Conservation (phyloP, 148 eudicot species). For the Rhododendron molle region DNA sequence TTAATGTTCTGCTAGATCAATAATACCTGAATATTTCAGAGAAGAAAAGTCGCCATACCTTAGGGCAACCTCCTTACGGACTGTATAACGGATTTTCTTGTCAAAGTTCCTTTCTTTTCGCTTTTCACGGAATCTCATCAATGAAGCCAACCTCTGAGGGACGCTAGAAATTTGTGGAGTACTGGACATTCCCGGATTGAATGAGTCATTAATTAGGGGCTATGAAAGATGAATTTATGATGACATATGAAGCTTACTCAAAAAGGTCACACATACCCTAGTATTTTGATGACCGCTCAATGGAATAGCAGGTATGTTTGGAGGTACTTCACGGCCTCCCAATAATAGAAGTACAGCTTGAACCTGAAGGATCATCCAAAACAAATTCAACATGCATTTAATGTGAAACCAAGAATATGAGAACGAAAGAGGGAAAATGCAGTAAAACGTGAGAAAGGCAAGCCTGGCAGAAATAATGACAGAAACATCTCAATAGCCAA, state of each 20-base stretch:
- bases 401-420: neutral
- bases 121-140: slow-evolving; percentile 77
- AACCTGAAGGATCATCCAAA: slow-evolving; percentile 43
- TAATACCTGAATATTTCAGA: neutral
- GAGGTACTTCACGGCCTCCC: slow-evolving; percentile 71
- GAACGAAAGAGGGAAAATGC: neutral
- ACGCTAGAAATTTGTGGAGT: slow-evolving; percentile 55
- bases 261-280: slow-evolving; percentile 39
- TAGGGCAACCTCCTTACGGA: slow-evolving; percentile 80
- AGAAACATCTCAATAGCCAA: neutral
- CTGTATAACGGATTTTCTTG: slow-evolving; percentile 81
- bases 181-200: slow-evolving; percentile 40
- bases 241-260: neutral
- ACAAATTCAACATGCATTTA: slow-evolving; percentile 1
- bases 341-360: slow-evolving; percentile 75
- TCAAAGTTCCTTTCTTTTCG: slow-evolving; percentile 74
- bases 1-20: neutral
- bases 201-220: slow-evolving; percentile 3
- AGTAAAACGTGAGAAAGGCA: neutral
- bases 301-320: slow-evolving; percentile 49
- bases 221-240: slow-evolving; percentile 3
- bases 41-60: slow-evolving; percentile 35
- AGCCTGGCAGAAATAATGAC: neutral
- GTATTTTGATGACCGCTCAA: slow-evolving; percentile 29
- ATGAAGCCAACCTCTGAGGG: slow-evolving; percentile 74